Percentiles rank a stretch among this genome's conserved stretches.
These are phyloP conservation scores for Thermomyces lanuginosus DNA, from an alignment of 2,329 filamentous ascomycete species.

Conservation along the genomic window DNA sequence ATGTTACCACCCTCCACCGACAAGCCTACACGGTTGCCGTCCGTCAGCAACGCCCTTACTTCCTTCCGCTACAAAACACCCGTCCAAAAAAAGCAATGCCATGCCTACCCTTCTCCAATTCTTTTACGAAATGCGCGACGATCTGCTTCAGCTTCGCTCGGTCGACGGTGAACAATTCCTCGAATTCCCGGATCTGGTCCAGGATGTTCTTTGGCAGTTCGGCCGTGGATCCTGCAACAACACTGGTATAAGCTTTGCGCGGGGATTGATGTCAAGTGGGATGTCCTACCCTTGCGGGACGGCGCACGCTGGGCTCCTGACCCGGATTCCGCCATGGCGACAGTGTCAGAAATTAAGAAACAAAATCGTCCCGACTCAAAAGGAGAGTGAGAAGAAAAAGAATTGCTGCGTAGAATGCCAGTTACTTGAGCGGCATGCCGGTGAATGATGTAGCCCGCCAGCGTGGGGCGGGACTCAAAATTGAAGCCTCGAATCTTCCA, in stretches of 20 bases:
- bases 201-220: constrained; percentile 77
- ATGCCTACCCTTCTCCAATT: constrained; percentile 63
- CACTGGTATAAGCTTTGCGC: not conserved
- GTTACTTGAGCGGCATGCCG: too few species aligned
- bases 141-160: constrained; percentile 72
- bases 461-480: too few species aligned
- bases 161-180: constrained; percentile 68
- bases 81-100: not conserved
- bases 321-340: constrained; percentile 48
- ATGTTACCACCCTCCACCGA: constrained; percentile 82
- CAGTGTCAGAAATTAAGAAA: constrained; percentile 4
- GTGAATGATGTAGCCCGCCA: too few species aligned
- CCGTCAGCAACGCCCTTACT: constrained; percentile 3
- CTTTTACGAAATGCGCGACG: constrained; percentile 72
- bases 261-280: not conserved
- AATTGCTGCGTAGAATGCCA: too few species aligned
- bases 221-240: constrained; percentile 58
- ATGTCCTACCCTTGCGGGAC: constrained; percentile 50
- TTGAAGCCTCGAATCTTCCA: too few species aligned
- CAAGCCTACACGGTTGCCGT: constrained; percentile 40
- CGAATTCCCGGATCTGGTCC: constrained; percentile 64
- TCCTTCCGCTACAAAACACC: not conserved
- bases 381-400: too few species aligned
- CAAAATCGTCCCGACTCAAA: too few species aligned
- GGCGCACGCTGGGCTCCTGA: constrained; percentile 47